A percentile compares a stretch with the other conserved stretches of the same genome.
These are phyloP conservation scores for Tylopilus balloui DNA, from an alignment of 768 basidiomycete genomes.

Conservation along the genomic window DNA sequence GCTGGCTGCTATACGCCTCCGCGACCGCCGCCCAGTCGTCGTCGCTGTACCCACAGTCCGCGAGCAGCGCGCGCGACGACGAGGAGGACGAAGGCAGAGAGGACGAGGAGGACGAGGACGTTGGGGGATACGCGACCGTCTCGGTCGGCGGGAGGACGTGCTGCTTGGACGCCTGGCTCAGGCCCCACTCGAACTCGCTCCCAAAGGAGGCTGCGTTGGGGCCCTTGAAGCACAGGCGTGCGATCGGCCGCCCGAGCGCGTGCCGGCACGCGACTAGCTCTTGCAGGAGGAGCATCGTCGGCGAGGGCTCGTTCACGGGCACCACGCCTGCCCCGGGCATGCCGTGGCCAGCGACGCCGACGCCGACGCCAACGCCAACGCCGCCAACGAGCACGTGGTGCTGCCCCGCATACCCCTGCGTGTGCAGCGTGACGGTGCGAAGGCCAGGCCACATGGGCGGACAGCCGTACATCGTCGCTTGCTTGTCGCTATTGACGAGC, in stretches of 20 bases:
- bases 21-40: constrained; percentile 29
- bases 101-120: too few relatives aligned
- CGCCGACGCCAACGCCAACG: too few relatives aligned
- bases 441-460: constrained; percentile 29
- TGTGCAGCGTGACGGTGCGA: constrained; percentile 27
- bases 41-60: constrained; percentile 23
- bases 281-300: constrained; percentile 29
- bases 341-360: too few relatives aligned
- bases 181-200: constrained; percentile 29
- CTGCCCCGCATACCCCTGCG: constrained; percentile 25
- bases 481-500: constrained; percentile 34
- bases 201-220: constrained; percentile 27
- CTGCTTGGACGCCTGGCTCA: constrained; percentile 26
- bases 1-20: constrained; percentile 28
- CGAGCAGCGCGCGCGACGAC: constrained; percentile 17
- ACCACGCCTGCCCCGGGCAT: constrained; percentile 16
- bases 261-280: constrained; percentile 23
- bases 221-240: constrained; percentile 26
- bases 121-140: constrained; percentile 15
- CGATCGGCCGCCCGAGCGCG: constrained; percentile 19
- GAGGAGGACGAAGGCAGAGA: too few relatives aligned
- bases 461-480: constrained; percentile 26
- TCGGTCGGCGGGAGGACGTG: constrained; percentile 24
- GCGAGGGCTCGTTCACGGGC: constrained; percentile 29
- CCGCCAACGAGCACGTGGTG: too few relatives aligned